Evolutionary conservation across 371 early-diverging fungal genomes (phyloP).

Genomic region (Mucor racemosus): DNA sequence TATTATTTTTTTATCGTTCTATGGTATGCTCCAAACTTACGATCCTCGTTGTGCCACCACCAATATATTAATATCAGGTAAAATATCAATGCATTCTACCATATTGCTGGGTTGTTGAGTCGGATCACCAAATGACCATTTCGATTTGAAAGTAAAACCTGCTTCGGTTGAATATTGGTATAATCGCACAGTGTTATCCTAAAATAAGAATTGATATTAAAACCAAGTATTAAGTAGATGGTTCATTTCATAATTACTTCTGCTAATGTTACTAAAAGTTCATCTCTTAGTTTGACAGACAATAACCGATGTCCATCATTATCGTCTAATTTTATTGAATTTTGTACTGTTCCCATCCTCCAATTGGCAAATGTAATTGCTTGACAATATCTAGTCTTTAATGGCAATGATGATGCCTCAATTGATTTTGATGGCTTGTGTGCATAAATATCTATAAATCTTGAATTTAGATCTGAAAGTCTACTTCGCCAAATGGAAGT

Average conservation of each 20-base stretch:
- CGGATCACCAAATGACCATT: conserved; percentile 45
- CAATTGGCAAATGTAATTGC: conserved; percentile 46
- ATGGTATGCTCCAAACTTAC: conserved; percentile 31
- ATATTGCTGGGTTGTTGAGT: conserved; percentile 19
- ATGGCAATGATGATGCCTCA: conserved; percentile 20
- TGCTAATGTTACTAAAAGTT: conserved; percentile 39
- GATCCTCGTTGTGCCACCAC: conserved; percentile 55
- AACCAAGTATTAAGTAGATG: neutral
- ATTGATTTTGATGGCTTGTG: conserved; percentile 22
- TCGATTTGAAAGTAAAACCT: conserved; percentile 32
- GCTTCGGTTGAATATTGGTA: conserved; percentile 34
- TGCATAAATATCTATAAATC: conserved; percentile 41
- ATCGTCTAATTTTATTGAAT: conserved; percentile 32
- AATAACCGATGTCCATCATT: conserved; percentile 32
- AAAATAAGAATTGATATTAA: neutral
- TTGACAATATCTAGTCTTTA: conserved; percentile 48
- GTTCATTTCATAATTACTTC: conserved; percentile 32
- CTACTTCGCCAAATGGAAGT: conserved; percentile 40
- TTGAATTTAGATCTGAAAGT: conserved; percentile 28
- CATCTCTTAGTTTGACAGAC: conserved; percentile 40
- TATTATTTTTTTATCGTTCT: neutral
- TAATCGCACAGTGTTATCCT: conserved; percentile 44
- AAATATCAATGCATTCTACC: conserved; percentile 51
- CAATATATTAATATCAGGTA: conserved; percentile 50
- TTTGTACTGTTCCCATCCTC: conserved; percentile 49